Evolutionary conservation across 179 eudicot genomes (phyloP), one percentile per base, ranked within the genome.

Genomic region (Spergularia azorica): DNA sequence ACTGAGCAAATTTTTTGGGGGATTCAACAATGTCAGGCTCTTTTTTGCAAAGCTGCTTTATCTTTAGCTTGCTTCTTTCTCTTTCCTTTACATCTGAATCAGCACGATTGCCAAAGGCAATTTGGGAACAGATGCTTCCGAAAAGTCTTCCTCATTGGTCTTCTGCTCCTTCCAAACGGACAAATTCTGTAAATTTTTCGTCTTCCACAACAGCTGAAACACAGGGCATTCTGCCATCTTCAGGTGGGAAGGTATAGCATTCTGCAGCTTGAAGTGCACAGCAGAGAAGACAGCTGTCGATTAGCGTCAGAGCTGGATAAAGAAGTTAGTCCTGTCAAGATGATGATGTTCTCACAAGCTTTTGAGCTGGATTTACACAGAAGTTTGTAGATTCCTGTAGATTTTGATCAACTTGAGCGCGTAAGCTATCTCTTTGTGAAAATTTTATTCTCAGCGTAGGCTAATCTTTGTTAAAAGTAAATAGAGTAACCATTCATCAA

Each of bases 61-160:
- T 90, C 78, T 73, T 90, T 52, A 76, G 79, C 56, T 77, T 88
- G 36, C 76, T 85, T 69, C 79, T 92, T 56, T 79, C 86, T 50
- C 79, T 83, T 36, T 63, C 83, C 79, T 74, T 79, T 50, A 17
- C 80, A 46, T 87, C 90, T 1, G 93, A 89, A 67, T 86, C 91
- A 26, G 83, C 93, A 1, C 83, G 93, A 77, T 38, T 86, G 21
- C 96, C 93, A 13, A 89, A 85, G 76, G 72, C 85, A 0, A 65
- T 41, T 41, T 92, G 86, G 84, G 89, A 89, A 38, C 96, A 92
- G 72, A 92, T 92, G 94, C 83, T 92, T 66, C 97, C 97, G 12
- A 92, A 92, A 77, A 87, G 84, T 81, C 68, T 86, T 68, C 94
- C 90, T 15, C 41, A 83, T 11, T 92, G 80, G 20, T 74, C 84